phyloP scores from a whole-genome alignment of 1,284 basidiomycete genomes.

The Apiotrichum gracile region DNA sequence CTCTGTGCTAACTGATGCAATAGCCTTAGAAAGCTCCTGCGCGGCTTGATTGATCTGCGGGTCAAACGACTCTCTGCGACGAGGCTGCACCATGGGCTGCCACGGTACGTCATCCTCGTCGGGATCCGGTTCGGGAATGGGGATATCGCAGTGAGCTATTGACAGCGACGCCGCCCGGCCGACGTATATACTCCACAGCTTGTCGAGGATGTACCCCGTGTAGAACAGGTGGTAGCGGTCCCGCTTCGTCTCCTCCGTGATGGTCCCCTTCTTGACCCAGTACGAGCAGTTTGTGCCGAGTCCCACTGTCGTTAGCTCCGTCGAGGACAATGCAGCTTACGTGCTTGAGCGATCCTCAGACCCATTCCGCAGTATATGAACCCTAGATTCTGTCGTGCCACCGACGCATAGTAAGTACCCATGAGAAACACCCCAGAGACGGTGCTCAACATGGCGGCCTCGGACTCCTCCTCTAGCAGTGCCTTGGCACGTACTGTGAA shows the following conservation, averaged over 20 bases:
- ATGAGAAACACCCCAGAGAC: slow-evolving; percentile 32
- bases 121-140: slow-evolving; percentile 6
- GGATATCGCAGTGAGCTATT: slow-evolving; percentile 17
- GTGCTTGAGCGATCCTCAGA: slow-evolving; percentile 16
- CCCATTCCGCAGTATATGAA: slow-evolving; percentile 23
- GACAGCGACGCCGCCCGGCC: slow-evolving; percentile 19
- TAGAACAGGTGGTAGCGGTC: slow-evolving; percentile 26
- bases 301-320: slow-evolving; percentile 14
- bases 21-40: too few species aligned
- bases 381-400: slow-evolving; percentile 21
- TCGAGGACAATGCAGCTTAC: slow-evolving; percentile 2
- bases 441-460: slow-evolving; percentile 29
- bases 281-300: slow-evolving; percentile 27
- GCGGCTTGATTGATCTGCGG: not conserved
- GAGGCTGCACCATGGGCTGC: slow-evolving; percentile 16
- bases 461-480: slow-evolving; percentile 31
- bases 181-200: slow-evolving; percentile 32
- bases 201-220: slow-evolving; percentile 24
- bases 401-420: slow-evolving; percentile 23
- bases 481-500: slow-evolving; percentile 23
- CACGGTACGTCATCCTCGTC: slow-evolving; percentile 17
- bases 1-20: too few species aligned
- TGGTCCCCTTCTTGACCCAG: slow-evolving; percentile 28
- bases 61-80: slow-evolving; percentile 1
- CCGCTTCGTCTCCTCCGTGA: slow-evolving; percentile 21